Evolutionary conservation across 257 asterid genomes (phyloP).

Genomic region (Echites panduratus): DNA sequence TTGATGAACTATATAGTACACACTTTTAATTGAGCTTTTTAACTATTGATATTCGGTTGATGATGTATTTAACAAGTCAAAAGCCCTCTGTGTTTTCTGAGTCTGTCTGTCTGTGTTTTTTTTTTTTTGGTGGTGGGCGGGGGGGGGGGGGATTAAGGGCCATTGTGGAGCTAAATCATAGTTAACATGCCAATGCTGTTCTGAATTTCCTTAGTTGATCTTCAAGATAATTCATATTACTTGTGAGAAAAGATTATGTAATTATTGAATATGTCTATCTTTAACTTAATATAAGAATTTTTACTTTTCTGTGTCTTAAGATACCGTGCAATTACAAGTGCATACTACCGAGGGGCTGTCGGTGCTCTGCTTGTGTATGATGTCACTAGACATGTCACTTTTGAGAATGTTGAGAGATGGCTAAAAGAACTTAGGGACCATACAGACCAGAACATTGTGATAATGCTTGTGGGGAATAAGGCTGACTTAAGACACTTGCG

Average conservation of each 20-base stretch:
- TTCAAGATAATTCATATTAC: neutral
- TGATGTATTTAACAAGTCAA: neutral
- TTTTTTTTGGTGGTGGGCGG: no score
- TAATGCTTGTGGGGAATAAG: conserved; percentile 73
- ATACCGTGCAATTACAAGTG: conserved; percentile 73
- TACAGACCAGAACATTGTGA: conserved; percentile 59
- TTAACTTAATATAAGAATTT: neutral
- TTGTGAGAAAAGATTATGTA: neutral
- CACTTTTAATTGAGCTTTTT: neutral
- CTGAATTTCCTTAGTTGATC: neutral
- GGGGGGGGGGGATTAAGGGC: neutral
- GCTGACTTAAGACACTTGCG: conserved; percentile 62
- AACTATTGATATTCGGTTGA: neutral
- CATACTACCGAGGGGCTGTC: conserved; percentile 68
- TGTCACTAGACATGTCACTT: conserved; percentile 58
- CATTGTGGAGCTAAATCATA: neutral
- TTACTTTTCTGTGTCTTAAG: conserved; percentile 19
- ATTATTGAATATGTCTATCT: neutral
- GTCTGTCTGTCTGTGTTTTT: no score
- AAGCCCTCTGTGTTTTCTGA: neutral
- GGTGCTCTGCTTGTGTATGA: conserved; percentile 68
- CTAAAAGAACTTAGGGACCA: conserved; percentile 66
- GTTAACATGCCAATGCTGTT: neutral
- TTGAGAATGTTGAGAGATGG: conserved; percentile 64
- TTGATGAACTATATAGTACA: neutral